Base-by-base conservation (phyloP, 2,329 filamentous ascomycete species). In the Calonectria honghensis region DNA sequence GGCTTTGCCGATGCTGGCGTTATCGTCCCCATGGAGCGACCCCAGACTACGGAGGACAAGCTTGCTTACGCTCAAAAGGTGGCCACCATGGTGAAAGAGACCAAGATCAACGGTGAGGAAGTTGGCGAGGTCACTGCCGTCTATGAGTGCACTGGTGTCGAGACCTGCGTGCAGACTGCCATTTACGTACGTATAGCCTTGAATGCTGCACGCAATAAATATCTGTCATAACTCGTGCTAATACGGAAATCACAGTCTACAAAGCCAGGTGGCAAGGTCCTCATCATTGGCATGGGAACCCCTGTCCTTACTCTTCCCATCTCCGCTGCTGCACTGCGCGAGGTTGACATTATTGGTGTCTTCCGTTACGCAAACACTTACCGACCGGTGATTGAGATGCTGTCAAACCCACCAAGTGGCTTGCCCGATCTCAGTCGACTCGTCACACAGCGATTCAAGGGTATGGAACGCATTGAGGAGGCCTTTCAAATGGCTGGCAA, bases 291-390 rank as follows among this genome's bases (percentile, higher is more conserved):
- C 72, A 94, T 95, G 93, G 93, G 93, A 66, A 92, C 89, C 13
- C 93, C 93, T 1, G 88, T 94, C 63, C 92, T 94, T 80, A 94
- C 92, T 0, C 86, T 95, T 14, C 93, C 93, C 52, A 89, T 95
- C 69, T 93, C 91, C 2, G 91, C 91, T 4, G 93, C 94, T 5
- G 91, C 93, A 9, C 88, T 93, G 6, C 90, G 93, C 67, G 93
- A 95, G 82, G 91, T 95, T 70, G 93, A 94, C 81, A 89, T 95
- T n/a, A 83, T 93, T 27, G 93, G 93, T 32, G 91, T 94, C 51
- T 94, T 94, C 85, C 89, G 93, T 72, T 95, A 95, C 79, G 92
- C 92, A n/a, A 93, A 95, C 85, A 94, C 93, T 0, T 96, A 96
- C 82, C 89, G 90, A 11, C 82, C 84, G 39, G 89, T 88, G 70